phyloP scores from a whole-genome alignment of 2,329 filamentous ascomycete species.

The Drechslerella coelobrocha region DNA sequence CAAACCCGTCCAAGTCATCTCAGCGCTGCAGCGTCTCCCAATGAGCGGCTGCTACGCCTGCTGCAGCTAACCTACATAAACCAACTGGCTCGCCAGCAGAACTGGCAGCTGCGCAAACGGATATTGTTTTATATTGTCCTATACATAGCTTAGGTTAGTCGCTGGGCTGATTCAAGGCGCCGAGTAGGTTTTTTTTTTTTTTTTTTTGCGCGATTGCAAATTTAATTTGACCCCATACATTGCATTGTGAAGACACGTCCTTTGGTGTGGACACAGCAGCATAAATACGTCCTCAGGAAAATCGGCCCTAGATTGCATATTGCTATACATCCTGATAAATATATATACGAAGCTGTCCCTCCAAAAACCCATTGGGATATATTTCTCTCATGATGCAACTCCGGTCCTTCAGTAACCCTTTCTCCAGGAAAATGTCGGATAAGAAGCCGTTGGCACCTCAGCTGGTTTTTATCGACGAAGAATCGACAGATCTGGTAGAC shows the following conservation, averaged over 20 bases:
- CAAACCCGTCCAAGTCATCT: not conserved
- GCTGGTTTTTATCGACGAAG: constrained; percentile 46
- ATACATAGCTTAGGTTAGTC: constrained; percentile 4
- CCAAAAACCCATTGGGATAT: not conserved
- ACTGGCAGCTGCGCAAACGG: constrained; percentile 1
- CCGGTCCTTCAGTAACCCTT: constrained; percentile 36
- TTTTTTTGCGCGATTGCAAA: not conserved
- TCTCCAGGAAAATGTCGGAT: constrained; percentile 33
- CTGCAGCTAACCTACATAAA: not conserved
- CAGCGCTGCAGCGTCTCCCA: not conserved
- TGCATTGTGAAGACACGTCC: too few relatives aligned
- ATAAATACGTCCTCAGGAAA: too few relatives aligned
- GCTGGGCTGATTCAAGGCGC: not conserved
- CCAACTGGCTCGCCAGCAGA: not conserved
- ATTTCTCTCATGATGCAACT: constrained; percentile 30
- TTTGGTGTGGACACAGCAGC: too few relatives aligned
- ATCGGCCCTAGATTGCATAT: too few relatives aligned
- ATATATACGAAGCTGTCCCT: not conserved
- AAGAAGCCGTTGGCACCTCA: constrained; percentile 32
- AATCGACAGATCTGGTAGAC: constrained; percentile 17
- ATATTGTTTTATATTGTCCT: too few relatives aligned
- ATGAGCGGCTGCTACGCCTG: not conserved
- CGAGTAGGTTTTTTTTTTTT: not conserved
- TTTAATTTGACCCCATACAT: not conserved
- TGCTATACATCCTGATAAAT: too few relatives aligned